phyloP scores from a whole-genome alignment of 768 basidiomycete species.

The Tylopilus plumbeoviolaceoides region DNA sequence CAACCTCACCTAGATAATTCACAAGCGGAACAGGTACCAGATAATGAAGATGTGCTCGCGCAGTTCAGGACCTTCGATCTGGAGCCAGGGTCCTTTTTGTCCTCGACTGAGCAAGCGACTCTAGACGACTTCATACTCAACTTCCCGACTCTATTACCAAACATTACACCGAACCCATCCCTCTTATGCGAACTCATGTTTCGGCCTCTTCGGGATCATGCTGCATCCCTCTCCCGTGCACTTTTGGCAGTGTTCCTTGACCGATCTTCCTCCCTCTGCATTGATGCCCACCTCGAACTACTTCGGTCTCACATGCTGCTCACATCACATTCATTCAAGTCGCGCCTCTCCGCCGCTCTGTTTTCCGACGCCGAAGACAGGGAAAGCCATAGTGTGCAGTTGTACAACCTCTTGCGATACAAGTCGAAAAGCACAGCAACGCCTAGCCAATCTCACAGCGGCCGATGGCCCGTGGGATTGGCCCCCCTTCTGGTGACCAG shows the following conservation, averaged over 20 bases:
- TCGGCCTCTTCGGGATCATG: conserved; percentile 55
- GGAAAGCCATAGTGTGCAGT: conserved; percentile 30
- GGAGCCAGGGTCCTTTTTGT: conserved; percentile 50
- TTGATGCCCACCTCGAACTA: conserved; percentile 62
- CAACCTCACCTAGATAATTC: background rate
- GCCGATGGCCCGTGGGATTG: conserved; percentile 65
- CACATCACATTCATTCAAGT: conserved; percentile 68
- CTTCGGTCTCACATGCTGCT: conserved; percentile 75
- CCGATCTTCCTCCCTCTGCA: conserved; percentile 58
- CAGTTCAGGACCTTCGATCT: conserved; percentile 59
- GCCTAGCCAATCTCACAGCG: conserved; percentile 18
- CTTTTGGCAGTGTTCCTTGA: conserved; percentile 66
- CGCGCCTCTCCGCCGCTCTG: conserved; percentile 62
- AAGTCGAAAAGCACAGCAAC: conserved; percentile 12
- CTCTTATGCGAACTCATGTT: conserved; percentile 64
- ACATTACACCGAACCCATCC: conserved; percentile 58
- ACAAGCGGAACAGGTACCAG: background rate
- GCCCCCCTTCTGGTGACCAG: conserved; percentile 68
- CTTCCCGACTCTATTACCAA: conserved; percentile 59
- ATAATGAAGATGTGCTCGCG: conserved; percentile 34
- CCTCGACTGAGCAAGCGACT: conserved; percentile 18
- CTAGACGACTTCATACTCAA: conserved; percentile 47
- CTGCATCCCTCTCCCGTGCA: conserved; percentile 59
- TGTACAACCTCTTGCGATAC: conserved; percentile 22
- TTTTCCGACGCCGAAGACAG: conserved; percentile 70